Base-by-base conservation (phyloP, 2,329 filamentous ascomycete genomes). In the Exophiala sp. region DNA sequence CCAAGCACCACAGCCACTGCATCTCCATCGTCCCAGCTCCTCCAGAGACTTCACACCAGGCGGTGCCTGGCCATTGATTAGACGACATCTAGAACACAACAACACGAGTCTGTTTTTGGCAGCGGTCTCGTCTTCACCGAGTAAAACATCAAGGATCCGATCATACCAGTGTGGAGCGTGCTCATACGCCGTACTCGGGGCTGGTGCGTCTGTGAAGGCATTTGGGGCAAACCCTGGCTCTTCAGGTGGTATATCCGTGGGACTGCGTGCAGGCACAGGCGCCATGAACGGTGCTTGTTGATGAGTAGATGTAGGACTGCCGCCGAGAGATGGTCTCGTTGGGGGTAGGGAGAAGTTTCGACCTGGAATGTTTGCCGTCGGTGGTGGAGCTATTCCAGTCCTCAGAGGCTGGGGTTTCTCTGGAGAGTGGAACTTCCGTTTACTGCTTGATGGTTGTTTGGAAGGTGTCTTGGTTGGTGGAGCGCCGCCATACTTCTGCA, bases 21-120 rank as follows among this genome's bases (percentile, higher is more conserved):
- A 98, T 53, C 83, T 82, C 93, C 93, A 98, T 54, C 76, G 75
- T 1, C 91, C 93, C 1, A 98, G 63, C 44, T 96, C 90, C 32
- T 86, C 81, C 1, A 91, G 70, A 0, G 76, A 80, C 59, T 81
- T 85, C 0, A 86, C 83, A 1, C 93, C 93, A 0, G 93, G 91
- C 1, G 93, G 90, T 2, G 93, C 93, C 65, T 96, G 93, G 0
- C 94, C 93, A 65, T 98, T 98, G 41, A 98, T 90, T 1, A 96
- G 78, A 23, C 88, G 78, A 66, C 93, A 98, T 32, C 78, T 75
- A 24, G 74, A 68, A 69, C 93, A 98, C 48, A 98, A 88, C 57
- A 98, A 74, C 6, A 83, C 91, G 51, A 95, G 81, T 14, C 93
- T 82, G 67, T 97, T 97, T 72, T 89, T 94, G 2, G 91, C 81